Base-by-base conservation (phyloP, 371 early-diverging fungal genomes). In the Mucor sp. region DNA sequence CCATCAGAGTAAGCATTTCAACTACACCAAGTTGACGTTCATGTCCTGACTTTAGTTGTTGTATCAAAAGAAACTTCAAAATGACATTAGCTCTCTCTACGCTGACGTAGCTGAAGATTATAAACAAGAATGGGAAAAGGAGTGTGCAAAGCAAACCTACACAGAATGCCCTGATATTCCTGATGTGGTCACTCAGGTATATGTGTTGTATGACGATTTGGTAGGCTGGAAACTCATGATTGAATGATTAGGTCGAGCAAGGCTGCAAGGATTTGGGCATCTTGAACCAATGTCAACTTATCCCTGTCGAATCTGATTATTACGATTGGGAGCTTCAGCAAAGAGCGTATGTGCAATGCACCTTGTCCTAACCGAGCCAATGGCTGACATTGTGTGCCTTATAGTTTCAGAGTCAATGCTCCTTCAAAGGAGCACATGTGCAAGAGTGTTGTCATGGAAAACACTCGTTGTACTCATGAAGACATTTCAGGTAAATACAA, bases 401-500 rank as follows among this genome's bases (percentile, higher is more conserved):
- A 35, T 65, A 84, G 85, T 17, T 81, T 87, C 32, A 76, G 90
- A 27, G 75, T 94, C 58, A 19, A 67, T 6, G 92, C 90, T 4
- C 95, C 94, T 4, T 88, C 89, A 27, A 76, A 78, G 14, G 81
- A 78, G 17, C 94, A 94, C 35, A 75, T 95, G 67, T 94, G 94
- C 83, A 95, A 95, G 69, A 87, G 89, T 7, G 87, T 95, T 4
- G 76, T 95, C 1, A 77, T 95, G 60, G 93, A 93, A 70, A 95
- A 95, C 79, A 93, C 91, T n/a, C 82, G 88, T 14, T 88, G 84
- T 64, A 72, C 79, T 0, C 81, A 87, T 50, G 43, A 74, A 48
- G 69, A 73, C 25, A 78, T 78, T 60, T 71, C 71, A 47, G 79
- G 81, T 81, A 70, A n/a, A 6, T n/a, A n/a, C n/a, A n/a, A n/a